Conservation (phyloP, 371 early-diverging fungal species). For the Encephalitozoon romaleae region DNA sequence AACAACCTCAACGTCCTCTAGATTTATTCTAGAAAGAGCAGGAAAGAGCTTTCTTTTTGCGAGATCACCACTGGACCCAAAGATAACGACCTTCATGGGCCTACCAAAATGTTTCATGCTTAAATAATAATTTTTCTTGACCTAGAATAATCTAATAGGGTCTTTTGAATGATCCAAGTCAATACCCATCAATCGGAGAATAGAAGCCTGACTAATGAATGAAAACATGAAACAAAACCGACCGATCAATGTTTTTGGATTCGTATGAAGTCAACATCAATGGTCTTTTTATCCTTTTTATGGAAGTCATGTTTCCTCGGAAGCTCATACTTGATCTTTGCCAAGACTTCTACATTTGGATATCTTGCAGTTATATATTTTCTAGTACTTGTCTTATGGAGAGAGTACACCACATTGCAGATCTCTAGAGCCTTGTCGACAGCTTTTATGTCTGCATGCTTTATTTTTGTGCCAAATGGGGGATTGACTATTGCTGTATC, state of each 20-base stretch:
- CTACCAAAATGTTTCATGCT: neutral
- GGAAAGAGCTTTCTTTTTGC: conserved; percentile 80
- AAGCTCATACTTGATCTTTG: conserved; percentile 52
- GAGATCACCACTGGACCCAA: conserved; percentile 62
- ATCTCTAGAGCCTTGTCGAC: conserved; percentile 45
- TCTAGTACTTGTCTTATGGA: conserved; percentile 58
- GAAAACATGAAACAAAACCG: neutral
- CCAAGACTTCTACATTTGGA: conserved; percentile 33
- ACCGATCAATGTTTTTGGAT: neutral
- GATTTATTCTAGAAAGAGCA: conserved; percentile 73
- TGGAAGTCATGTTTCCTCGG: conserved; percentile 57
- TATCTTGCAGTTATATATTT: conserved; percentile 49
- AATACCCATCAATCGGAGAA: neutral
- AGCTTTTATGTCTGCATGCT: conserved; percentile 49
- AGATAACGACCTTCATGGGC: conserved; percentile 51
- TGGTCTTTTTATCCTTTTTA: conserved; percentile 39
- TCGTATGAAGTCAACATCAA: conserved; percentile 51
- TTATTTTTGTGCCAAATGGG: conserved; percentile 58
- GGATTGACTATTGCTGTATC: conserved; percentile 56
- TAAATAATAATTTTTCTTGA: neutral
- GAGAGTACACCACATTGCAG: conserved; percentile 47
- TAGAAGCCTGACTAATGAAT: neutral
- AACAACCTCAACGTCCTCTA: conserved; percentile 68
- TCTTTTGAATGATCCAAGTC: neutral
- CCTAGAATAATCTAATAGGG: neutral